phyloP scores from a whole-genome alignment of 768 basidiomycete genomes.

The Tricholoma hemisulphureum region DNA sequence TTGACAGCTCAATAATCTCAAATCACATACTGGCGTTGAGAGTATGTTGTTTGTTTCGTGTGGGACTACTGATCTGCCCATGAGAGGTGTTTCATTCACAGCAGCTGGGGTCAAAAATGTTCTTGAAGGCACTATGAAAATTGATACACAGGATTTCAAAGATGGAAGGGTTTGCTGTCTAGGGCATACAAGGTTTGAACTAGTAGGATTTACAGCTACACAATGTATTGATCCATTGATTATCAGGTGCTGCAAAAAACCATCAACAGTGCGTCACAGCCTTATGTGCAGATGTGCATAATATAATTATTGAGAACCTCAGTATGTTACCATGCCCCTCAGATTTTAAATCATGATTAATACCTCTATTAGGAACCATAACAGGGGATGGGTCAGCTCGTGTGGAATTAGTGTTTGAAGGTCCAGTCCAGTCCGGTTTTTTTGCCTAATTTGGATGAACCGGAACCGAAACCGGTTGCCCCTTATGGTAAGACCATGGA shows the following conservation, averaged over 20 bases:
- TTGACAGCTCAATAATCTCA: not conserved
- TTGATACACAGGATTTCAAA: conserved; percentile 14
- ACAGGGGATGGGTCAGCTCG: conserved; percentile 7
- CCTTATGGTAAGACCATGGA: no score
- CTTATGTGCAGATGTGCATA: not conserved
- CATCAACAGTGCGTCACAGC: not conserved
- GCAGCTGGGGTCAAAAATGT: conserved; percentile 6
- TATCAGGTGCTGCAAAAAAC: not conserved
- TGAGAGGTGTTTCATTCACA: not conserved
- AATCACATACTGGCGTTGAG: not conserved
- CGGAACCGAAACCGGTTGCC: no score
- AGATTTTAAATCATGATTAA: not conserved
- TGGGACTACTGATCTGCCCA: not conserved
- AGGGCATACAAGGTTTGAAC: conserved; percentile 11
- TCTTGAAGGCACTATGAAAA: conserved; percentile 6
- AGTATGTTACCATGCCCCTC: not conserved
- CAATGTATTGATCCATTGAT: not conserved
- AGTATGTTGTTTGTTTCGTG: not conserved
- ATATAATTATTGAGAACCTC: not conserved
- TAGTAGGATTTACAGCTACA: not conserved
- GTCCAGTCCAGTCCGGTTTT: no score
- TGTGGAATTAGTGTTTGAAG: no score
- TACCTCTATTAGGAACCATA: not conserved
- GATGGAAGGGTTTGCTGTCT: conserved; percentile 16
- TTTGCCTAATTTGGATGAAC: no score